Evolutionary conservation across 1,284 basidiomycete genomes (phyloP).

Genomic region (Trametes polyzona): DNA sequence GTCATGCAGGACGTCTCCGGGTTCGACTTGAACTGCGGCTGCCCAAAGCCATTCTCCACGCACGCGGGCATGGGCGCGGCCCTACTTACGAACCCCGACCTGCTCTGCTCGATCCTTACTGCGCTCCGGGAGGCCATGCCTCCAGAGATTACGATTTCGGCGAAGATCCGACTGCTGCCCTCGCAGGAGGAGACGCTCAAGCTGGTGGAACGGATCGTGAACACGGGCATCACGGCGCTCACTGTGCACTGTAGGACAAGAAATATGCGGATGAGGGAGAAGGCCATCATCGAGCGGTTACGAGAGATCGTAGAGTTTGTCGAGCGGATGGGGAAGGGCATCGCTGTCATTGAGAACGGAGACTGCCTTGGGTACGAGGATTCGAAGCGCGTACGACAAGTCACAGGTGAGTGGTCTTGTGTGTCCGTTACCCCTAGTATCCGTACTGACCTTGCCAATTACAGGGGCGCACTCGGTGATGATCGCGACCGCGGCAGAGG

Average conservation of each 20-base stretch:
- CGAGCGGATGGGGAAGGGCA: conserved; percentile 64
- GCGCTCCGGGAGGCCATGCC: conserved; percentile 78
- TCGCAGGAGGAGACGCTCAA: conserved; percentile 85
- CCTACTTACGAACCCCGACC: conserved; percentile 88
- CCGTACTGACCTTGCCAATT: neutral
- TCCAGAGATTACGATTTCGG: conserved; percentile 80
- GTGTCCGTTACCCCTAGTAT: no score
- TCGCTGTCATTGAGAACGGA: conserved; percentile 93
- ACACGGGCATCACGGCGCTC: conserved; percentile 87
- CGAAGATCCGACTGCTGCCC: conserved; percentile 92
- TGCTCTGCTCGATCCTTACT: conserved; percentile 85
- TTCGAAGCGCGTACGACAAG: conserved; percentile 71
- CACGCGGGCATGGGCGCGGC: conserved; percentile 97
- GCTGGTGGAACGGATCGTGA: conserved; percentile 85
- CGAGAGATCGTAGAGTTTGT: conserved; percentile 86
- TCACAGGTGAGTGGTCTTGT: conserved; percentile 71
- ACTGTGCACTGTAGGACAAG: conserved; percentile 97
- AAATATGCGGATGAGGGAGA: conserved; percentile 87
- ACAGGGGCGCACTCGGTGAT: conserved; percentile 90
- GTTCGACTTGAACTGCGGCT: conserved; percentile 94
- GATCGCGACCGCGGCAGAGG: conserved; percentile 94
- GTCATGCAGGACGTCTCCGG: conserved; percentile 93
- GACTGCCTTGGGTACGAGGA: conserved; percentile 87
- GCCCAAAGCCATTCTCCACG: conserved; percentile 95
- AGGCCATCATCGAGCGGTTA: conserved; percentile 80